Evolutionary conservation across 2,329 filamentous ascomycete genomes (phyloP).

Genomic region (Parasarocladium wereldwijsianum): DNA sequence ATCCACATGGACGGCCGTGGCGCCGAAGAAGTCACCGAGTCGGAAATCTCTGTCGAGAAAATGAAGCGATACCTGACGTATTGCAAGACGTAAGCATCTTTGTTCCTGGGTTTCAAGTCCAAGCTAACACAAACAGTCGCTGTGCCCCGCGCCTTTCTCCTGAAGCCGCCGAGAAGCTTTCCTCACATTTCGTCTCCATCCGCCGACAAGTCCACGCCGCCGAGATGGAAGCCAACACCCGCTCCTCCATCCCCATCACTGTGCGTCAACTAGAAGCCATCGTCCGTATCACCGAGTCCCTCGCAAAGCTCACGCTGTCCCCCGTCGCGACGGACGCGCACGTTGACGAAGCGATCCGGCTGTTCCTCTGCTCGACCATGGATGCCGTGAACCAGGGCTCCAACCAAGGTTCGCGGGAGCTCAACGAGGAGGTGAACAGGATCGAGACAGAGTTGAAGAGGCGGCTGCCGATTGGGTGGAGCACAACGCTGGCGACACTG

Average conservation of each 20-base stretch:
- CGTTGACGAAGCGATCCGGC: conserved; percentile 90
- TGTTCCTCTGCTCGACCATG: conserved; percentile 96
- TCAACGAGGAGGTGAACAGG: conserved; percentile 78
- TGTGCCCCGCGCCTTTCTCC: conserved; percentile 83
- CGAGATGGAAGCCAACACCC: conserved; percentile 77
- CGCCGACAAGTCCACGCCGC: conserved; percentile 84
- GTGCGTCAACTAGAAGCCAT: conserved; percentile 95
- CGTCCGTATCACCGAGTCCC: conserved; percentile 88
- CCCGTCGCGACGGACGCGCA: conserved; percentile 80
- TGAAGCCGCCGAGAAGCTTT: conserved; percentile 89
- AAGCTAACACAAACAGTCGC: conserved; percentile 39
- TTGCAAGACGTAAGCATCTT: conserved; percentile 67
- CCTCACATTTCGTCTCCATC: conserved; percentile 93
- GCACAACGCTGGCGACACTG: conserved; percentile 74
- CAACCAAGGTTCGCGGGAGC: conserved; percentile 68
- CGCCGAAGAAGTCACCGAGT: conserved; percentile 66
- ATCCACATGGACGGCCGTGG: conserved; percentile 89
- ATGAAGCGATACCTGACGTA: conserved; percentile 97
- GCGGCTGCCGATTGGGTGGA: conserved; percentile 87
- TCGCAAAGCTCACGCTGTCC: conserved; percentile 80
- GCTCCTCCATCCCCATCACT: conserved; percentile 92
- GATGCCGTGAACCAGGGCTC: conserved; percentile 88
- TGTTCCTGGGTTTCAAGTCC: not conserved
- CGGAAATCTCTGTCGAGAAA: conserved; percentile 87
- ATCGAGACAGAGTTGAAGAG: conserved; percentile 82